phyloP scores from a whole-genome alignment of 768 basidiomycete species.

The Russula emetica region DNA sequence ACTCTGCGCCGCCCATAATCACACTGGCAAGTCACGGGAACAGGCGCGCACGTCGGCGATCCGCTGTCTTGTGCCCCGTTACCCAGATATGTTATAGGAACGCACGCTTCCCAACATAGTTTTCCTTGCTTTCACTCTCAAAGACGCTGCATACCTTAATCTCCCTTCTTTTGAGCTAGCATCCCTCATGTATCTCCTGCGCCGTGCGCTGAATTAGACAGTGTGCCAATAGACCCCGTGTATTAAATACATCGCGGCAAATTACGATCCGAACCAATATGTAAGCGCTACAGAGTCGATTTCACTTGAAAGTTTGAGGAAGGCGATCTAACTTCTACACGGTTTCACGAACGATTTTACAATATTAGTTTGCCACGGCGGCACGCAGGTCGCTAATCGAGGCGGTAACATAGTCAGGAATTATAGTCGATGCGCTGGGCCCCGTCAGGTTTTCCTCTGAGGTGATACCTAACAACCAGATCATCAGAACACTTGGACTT shows the following conservation, averaged over 20 bases:
- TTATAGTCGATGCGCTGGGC: constrained; percentile 59
- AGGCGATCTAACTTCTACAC: constrained; percentile 16
- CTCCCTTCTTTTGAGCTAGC: constrained; percentile 9
- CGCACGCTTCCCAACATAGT: background rate
- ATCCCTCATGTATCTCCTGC: constrained; percentile 1
- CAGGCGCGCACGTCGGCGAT: constrained; percentile 14
- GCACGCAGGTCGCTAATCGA: constrained; percentile 76
- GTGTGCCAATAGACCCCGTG: constrained; percentile 1
- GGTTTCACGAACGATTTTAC: background rate
- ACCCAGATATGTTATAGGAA: constrained; percentile 11
- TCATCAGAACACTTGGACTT: constrained; percentile 2
- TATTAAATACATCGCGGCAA: background rate
- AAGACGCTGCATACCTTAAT: background rate
- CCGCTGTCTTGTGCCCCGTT: constrained; percentile 18
- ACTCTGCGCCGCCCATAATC: constrained; percentile 22
- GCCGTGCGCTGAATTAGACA: constrained; percentile 1
- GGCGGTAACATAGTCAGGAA: constrained; percentile 77
- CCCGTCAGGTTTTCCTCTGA: constrained; percentile 68
- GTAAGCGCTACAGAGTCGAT: background rate
- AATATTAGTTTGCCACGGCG: background rate
- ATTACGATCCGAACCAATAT: background rate
- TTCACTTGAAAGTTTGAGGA: background rate
- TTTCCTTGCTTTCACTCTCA: background rate
- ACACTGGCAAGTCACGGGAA: constrained; percentile 9
- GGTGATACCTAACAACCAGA: constrained; percentile 61